These are phyloP conservation scores for Aspergillus hancockii DNA, from an alignment of 495 filamentous ascomycete genomes.

Conservation along the genomic window DNA sequence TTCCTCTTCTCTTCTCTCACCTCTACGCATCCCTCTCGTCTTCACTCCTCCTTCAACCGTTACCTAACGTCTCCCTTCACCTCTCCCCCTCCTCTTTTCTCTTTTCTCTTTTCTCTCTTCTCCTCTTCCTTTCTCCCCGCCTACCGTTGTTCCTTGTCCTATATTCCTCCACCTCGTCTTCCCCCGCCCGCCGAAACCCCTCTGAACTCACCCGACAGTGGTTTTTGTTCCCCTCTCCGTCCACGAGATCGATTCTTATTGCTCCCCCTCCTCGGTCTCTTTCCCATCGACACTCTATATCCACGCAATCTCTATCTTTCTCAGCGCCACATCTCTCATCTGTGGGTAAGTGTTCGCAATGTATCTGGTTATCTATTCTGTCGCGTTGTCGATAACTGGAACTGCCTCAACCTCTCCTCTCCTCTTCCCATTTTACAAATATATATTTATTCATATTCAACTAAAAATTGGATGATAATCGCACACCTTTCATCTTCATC, in stretches of 20 bases:
- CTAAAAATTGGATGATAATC: slow-evolving; percentile 1
- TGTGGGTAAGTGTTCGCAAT: not conserved
- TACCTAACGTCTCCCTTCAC: slow-evolving; percentile 21
- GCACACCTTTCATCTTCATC: not conserved
- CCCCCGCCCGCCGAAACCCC: slow-evolving; percentile 27
- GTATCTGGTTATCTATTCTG: not conserved
- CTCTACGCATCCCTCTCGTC: slow-evolving; percentile 22
- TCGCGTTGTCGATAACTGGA: not conserved
- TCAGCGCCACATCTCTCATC: not conserved
- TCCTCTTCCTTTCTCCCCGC: slow-evolving; percentile 17
- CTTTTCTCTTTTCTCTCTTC: slow-evolving; percentile 22
- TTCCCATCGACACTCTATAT: slow-evolving; percentile 5
- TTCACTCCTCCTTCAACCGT: slow-evolving; percentile 24
- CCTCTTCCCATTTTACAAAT: slow-evolving; percentile 6
- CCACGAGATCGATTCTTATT: slow-evolving; percentile 1
- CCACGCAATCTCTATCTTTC: not conserved
- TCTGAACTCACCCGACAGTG: slow-evolving; percentile 6
- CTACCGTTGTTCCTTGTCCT: slow-evolving; percentile 23
- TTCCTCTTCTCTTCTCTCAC: slow-evolving; percentile 14
- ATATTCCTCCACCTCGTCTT: slow-evolving; percentile 34
- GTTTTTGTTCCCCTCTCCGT: slow-evolving; percentile 9
- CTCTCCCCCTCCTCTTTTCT: slow-evolving; percentile 21
- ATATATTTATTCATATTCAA: not conserved
- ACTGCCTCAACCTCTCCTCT: not conserved
- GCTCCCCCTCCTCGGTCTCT: slow-evolving; percentile 9